Base-by-base conservation (phyloP, 495 filamentous ascomycete genomes). In the Aspergillus hancockii region DNA sequence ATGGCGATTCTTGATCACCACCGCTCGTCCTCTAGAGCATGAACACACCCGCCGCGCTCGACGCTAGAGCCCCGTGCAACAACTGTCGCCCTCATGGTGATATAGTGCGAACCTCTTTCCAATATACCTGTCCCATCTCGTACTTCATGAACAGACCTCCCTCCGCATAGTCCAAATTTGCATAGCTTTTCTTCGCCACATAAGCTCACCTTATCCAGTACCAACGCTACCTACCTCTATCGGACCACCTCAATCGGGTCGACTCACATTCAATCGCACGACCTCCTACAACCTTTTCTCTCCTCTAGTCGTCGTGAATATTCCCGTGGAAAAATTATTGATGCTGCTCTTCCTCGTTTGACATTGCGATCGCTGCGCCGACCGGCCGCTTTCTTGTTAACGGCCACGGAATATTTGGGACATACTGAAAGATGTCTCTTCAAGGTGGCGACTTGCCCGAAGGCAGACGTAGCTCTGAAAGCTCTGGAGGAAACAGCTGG, bases 401-500 rank as follows among this genome's bases (percentile, higher is more conserved):
- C 55, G 38, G 61, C 50, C 43, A 45, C 57, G 25, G 28, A 52
- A 57, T 49, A 46, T 53, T 25, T 55, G 23, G 36, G 25, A 54
- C n/a, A 32, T 22, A 18, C 55, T 25, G 55, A 64, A 70, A 47
- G 60, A 78, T 78, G 75, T 70, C 72, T 34, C 68, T 64, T 60
- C 70, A 63, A 19, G 72, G 71, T 45, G 67, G 64, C 34, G 67
- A 74, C 30, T 65, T 62, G 61, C 49, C 68, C 28, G 70, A 73
- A 59, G 69, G 67, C 30, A 71, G 78, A 46, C 73, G 79, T 67
- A 79, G 70, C 56, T 79, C 78, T 10, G 77, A 70, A 54, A 77
- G 75, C 70, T 75, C 77, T 28, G 76, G 70, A 31, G 70, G 67
- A 40, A 65, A 69, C 47, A 79, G 77, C 62, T 76, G 68, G 59